phyloP scores from a whole-genome alignment of 2,329 filamentous ascomycete species.

The Nannizziopsis arthrosporioides region DNA sequence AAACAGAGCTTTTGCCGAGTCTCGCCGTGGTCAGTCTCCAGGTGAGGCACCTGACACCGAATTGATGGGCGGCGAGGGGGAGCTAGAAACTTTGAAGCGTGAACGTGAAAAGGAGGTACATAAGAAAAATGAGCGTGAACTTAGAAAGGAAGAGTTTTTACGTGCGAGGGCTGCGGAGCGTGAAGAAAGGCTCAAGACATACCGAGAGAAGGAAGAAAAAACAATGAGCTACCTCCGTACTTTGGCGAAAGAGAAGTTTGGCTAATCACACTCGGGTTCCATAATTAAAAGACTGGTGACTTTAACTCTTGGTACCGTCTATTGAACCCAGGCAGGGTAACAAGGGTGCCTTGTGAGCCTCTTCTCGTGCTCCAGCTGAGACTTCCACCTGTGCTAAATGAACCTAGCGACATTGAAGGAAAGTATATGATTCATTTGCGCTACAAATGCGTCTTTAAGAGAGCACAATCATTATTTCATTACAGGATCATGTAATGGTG shows the following conservation, averaged over 20 bases:
- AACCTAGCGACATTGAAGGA: too few species aligned
- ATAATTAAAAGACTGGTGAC: too few species aligned
- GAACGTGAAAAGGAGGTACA: conserved; percentile 53
- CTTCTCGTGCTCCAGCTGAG: too few species aligned
- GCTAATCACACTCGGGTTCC: too few species aligned
- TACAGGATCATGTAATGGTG: conserved; percentile 2
- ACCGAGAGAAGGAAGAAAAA: conserved; percentile 65
- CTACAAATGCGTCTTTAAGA: conserved; percentile 11
- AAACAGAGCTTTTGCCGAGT: conserved; percentile 57
- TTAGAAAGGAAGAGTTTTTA: conserved; percentile 67
- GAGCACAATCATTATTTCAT: conserved; percentile 1
- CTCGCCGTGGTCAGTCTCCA: conserved; percentile 48
- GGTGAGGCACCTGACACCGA: conserved; percentile 58
- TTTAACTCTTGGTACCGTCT: too few species aligned
- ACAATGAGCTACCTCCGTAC: conserved; percentile 72
- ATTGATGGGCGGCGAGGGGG: conserved; percentile 60
- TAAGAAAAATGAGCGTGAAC: conserved; percentile 73
- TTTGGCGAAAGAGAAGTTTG: conserved; percentile 69
- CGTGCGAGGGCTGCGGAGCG: conserved; percentile 66
- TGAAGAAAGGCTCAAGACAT: conserved; percentile 59
- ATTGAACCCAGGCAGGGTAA: too few species aligned
- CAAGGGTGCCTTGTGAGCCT: too few species aligned
- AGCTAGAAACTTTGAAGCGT: conserved; percentile 52
- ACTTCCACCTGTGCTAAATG: too few species aligned
- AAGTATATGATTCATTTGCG: neutral